Conservation (phyloP, 2,329 filamentous ascomycete genomes). For the Coniella vitis region DNA sequence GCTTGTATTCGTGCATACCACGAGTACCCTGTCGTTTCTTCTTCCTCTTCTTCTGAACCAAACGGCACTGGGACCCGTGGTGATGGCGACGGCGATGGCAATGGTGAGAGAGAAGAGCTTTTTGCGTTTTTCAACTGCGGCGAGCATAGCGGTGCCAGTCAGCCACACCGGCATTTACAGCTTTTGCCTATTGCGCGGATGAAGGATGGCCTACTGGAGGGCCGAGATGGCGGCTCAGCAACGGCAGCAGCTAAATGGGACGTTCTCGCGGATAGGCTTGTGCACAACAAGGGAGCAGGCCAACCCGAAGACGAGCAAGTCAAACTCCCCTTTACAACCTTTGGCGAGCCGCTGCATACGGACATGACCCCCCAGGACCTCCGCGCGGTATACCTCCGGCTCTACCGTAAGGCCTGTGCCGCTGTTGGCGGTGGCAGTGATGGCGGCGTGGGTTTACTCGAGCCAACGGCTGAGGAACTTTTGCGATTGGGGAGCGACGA, state of each 20-base stretch:
- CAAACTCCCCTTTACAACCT: constrained; percentile 37
- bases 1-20: constrained; percentile 54
- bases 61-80: neutral
- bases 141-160: constrained; percentile 60
- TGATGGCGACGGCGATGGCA: constrained; percentile 13
- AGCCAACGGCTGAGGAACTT: constrained; percentile 16
- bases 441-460: no score
- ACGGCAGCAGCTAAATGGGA: constrained; percentile 33
- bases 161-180: constrained; percentile 66
- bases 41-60: constrained; percentile 15
- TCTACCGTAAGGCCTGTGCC: constrained; percentile 39
- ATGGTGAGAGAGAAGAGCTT: constrained; percentile 31
- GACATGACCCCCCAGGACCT: constrained; percentile 25
- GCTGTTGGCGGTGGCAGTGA: constrained; percentile 24
- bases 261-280: constrained; percentile 38
- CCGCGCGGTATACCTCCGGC: constrained; percentile 35
- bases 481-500: neutral
- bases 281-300: neutral
- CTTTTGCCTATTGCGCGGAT: constrained; percentile 61
- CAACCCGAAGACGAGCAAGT: constrained; percentile 3
- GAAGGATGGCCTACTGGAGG: constrained; percentile 47
- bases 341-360: constrained; percentile 27
- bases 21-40: neutral
- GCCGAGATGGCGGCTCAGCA: constrained; percentile 10
- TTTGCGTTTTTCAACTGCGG: constrained; percentile 69